phyloP scores from a whole-genome alignment of 495 filamentous ascomycete species.

The Hypoxylon rickii region DNA sequence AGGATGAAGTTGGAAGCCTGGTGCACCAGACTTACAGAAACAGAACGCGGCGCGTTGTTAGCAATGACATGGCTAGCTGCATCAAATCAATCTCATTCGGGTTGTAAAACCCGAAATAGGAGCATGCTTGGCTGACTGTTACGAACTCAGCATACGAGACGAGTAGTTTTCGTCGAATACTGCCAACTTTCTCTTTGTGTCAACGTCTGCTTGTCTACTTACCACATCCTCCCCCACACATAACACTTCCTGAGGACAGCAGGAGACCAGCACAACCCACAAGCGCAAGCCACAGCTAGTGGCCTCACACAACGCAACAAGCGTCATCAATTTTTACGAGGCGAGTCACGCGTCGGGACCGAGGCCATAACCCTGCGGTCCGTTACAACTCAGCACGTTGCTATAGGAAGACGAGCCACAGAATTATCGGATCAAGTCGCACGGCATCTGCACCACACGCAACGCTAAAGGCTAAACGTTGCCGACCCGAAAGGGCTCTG shows the following conservation, averaged over 20 bases:
- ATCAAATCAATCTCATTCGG: slow-evolving; percentile 24
- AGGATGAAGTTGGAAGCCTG: no score
- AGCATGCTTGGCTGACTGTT: background rate
- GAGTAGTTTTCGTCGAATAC: slow-evolving; percentile 24
- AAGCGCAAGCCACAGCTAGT: slow-evolving; percentile 15
- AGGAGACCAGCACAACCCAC: background rate
- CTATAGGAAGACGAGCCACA: slow-evolving; percentile 4
- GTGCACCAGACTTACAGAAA: slow-evolving; percentile 12
- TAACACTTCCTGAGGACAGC: slow-evolving; percentile 3
- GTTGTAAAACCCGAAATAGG: slow-evolving; percentile 33
- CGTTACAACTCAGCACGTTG: slow-evolving; percentile 9
- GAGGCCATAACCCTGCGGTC: slow-evolving; percentile 7
- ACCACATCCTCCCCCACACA: slow-evolving; percentile 10
- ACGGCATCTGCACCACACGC: slow-evolving; percentile 30
- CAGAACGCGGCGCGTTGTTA: slow-evolving; percentile 19
- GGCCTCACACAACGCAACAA: slow-evolving; percentile 14
- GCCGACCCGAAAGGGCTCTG: slow-evolving; percentile 16
- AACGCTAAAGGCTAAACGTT: slow-evolving; percentile 10
- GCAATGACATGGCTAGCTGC: slow-evolving; percentile 13
- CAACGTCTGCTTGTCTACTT: background rate
- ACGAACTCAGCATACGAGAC: slow-evolving; percentile 3
- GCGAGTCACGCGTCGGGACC: slow-evolving; percentile 17
- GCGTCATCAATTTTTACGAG: slow-evolving; percentile 18
- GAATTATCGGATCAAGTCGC: slow-evolving; percentile 33
- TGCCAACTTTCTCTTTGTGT: background rate